These are phyloP conservation scores for Dendrobium nobile DNA, from an alignment of 106 monocot species.

Conservation along the genomic window DNA sequence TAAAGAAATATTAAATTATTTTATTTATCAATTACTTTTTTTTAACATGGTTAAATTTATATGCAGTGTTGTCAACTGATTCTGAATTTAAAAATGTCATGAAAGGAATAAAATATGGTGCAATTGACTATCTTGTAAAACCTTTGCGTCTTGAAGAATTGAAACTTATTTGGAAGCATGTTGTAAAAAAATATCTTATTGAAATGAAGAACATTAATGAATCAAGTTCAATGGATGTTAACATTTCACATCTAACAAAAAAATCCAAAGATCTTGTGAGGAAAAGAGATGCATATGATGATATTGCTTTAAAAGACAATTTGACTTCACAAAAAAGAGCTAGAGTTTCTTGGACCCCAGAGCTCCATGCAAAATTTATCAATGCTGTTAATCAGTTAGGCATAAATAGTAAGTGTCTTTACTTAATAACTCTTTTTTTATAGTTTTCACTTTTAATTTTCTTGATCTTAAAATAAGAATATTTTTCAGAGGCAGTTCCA, in stretches of 20 bases:
- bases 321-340: constrained; percentile 45
- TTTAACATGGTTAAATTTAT: neutral
- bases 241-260: constrained; percentile 16
- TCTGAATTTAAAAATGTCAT: constrained; percentile 40
- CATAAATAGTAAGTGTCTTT: constrained; percentile 36
- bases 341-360: constrained; percentile 60
- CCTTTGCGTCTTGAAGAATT: constrained; percentile 66
- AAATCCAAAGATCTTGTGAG: constrained; percentile 58
- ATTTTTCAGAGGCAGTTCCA: constrained; percentile 28
- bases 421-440: neutral
- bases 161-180: constrained; percentile 74
- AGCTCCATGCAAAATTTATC: constrained; percentile 62
- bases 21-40: neutral
- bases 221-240: neutral
- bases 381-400: constrained; percentile 68
- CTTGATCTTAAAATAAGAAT: neutral
- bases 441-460: neutral
- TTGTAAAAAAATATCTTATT: constrained; percentile 38
- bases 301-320: constrained; percentile 41
- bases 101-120: constrained; percentile 67
- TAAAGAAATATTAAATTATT: neutral
- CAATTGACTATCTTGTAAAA: constrained; percentile 65
- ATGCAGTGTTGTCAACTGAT: constrained; percentile 73
- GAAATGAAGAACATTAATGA: constrained; percentile 38
- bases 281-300: constrained; percentile 31